Conservation (phyloP, 2,329 filamentous ascomycete genomes). For the Penicillium thymicola region DNA sequence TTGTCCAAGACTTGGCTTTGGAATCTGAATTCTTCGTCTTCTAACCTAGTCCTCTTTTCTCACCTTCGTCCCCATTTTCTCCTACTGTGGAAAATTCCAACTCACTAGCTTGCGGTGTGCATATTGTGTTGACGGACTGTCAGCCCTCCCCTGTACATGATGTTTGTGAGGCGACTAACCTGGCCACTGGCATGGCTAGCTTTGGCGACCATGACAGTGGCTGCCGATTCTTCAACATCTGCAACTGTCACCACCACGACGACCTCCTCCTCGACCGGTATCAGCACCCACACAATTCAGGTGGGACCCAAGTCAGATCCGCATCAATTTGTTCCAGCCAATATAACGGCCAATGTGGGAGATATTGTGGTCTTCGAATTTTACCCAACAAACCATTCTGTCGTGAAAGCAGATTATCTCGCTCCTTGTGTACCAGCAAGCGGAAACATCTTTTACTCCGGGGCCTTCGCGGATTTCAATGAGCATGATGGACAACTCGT, state of each 20-base stretch:
- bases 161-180: constrained; percentile 1
- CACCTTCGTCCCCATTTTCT: not conserved
- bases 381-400: constrained; percentile 61
- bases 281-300: constrained; percentile 32
- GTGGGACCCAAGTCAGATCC: constrained; percentile 34
- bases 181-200: constrained; percentile 3
- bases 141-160: constrained; percentile 1
- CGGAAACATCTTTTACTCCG: constrained; percentile 30
- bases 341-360: constrained; percentile 30
- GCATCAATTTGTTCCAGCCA: constrained; percentile 32
- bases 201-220: constrained; percentile 1
- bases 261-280: constrained; percentile 19
- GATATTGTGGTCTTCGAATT: constrained; percentile 54
- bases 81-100: not conserved
- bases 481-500: constrained; percentile 45
- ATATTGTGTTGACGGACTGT: not conserved
- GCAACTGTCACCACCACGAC: not conserved
- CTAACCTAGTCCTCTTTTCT: not conserved
- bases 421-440: constrained; percentile 60
- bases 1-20: not conserved
- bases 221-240: not conserved
- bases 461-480: constrained; percentile 45
- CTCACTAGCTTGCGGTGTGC: not conserved
- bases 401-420: constrained; percentile 58
- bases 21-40: constrained; percentile 3